Percentiles rank a stretch among this genome's conserved stretches.
These are phyloP conservation scores for Carnegiea gigantea DNA, from an alignment of 179 eudicot genomes.

Conservation along the genomic window DNA sequence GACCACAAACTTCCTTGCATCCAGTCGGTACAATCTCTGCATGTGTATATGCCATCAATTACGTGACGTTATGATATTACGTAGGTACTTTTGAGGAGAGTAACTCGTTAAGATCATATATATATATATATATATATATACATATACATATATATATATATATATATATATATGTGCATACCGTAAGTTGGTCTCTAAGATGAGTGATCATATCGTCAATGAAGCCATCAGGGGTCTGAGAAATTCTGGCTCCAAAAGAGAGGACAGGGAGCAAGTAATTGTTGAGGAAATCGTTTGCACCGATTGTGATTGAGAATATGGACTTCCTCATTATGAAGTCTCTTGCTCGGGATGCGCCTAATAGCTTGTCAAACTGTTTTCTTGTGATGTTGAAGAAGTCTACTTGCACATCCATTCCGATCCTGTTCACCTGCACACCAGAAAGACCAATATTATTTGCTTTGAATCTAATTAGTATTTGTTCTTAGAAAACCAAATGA, in stretches of 20 bases:
- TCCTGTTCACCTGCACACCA: constrained; percentile 69
- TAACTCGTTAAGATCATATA: background rate
- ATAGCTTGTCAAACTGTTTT: constrained; percentile 60
- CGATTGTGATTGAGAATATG: constrained; percentile 83
- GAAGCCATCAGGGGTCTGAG: constrained; percentile 70
- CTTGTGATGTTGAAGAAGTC: constrained; percentile 89
- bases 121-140: too few species aligned
- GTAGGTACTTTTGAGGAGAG: background rate
- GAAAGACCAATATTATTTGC: background rate
- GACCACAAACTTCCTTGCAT: constrained; percentile 80
- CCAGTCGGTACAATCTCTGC: constrained; percentile 81
- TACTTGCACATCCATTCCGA: constrained; percentile 93
- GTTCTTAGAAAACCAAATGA: background rate
- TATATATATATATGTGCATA: too few species aligned
- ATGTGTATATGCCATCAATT: background rate
- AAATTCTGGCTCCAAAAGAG: constrained; percentile 73
- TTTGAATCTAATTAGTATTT: background rate
- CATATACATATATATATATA: too few species aligned
- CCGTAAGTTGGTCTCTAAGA: constrained; percentile 73
- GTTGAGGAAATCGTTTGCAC: constrained; percentile 95
- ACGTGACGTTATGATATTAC: too few species aligned
- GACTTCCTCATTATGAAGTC: constrained; percentile 61
- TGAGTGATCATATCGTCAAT: constrained; percentile 67
- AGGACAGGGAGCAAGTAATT: constrained; percentile 83
- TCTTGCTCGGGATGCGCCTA: constrained; percentile 72